Evolutionary conservation across 2,329 filamentous ascomycete genomes (phyloP), one percentile per base, ranked within the genome.

Genomic region (Chalara sp.): DNA sequence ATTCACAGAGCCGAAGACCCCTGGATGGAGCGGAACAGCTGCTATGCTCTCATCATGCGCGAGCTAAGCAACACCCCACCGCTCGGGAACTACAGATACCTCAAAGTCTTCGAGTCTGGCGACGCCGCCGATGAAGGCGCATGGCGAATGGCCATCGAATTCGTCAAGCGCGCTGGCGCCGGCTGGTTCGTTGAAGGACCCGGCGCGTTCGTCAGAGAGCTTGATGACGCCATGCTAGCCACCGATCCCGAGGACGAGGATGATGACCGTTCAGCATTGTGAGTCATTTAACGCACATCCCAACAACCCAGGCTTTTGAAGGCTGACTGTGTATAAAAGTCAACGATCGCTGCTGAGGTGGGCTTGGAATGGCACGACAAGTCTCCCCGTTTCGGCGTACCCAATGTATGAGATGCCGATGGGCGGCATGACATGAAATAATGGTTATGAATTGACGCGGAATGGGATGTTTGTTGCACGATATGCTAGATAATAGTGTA

Each of bases 71-170:
- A 52, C 29, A 43, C 52, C 5, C 59, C 62, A 6, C 58, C 62
- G 3, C 47, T 42, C n/a, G 45, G 44, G 8, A 71, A 72, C 52
- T 79, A 73, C 70, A 57, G 59, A n/a, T 57, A 62, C n/a, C 63
- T 80, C 8, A 65, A 63, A 21, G 66, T 70, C 5, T 77, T 80
- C 48, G 75, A 79, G 61, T 74, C 69, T 42, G 76, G 75, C 30
- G 76, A 79, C 53, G 63, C 68, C 0, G 68, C 68, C 0, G 71
- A 76, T 52, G 61, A 59, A 37, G 72, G 73, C 49, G 68, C 69
- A 3, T 79, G 76, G 76, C 64, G 69, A 1, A 68, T 72, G 67
- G 69, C 69, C 0, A 68, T 72, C 12, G 64, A 72, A 35, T 71
- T 68, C 53, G 61, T 74, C 0, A 63, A 69, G 35, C 59, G 65